Evolutionary conservation across 257 asterid species (phyloP).

Genomic region (Gynochthodes officinalis): DNA sequence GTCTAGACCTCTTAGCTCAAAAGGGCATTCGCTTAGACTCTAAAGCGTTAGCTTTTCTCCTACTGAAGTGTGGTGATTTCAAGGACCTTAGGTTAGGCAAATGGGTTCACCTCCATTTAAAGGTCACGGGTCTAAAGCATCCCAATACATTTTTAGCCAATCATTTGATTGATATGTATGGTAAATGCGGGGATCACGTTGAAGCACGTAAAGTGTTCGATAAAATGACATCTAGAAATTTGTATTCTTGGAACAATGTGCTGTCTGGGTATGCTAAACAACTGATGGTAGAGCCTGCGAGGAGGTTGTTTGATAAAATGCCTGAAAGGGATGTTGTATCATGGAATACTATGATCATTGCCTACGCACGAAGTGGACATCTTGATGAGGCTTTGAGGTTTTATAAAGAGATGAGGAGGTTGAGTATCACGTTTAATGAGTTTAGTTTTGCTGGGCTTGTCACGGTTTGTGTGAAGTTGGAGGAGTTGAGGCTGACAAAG

Average conservation of each 20-base stretch:
- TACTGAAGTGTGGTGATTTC: conserved; percentile 46
- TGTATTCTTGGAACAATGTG: conserved; percentile 88
- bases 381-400: conserved; percentile 49
- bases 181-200: conserved; percentile 59
- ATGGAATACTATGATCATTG: conserved; percentile 81
- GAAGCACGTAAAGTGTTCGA: conserved; percentile 72
- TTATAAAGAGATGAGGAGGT: conserved; percentile 50
- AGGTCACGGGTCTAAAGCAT: conserved; percentile 51
- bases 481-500: conserved; percentile 46
- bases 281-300: conserved; percentile 61
- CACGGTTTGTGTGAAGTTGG: conserved; percentile 58
- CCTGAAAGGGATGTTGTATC: conserved; percentile 64
- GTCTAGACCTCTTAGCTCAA: conserved; percentile 42
- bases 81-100: conserved; percentile 46
- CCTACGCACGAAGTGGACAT: conserved; percentile 47
- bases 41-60: conserved; percentile 41
- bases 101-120: conserved; percentile 55
- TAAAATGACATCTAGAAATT: conserved; percentile 52
- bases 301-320: conserved; percentile 61
- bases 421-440: conserved; percentile 49
- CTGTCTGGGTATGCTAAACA: conserved; percentile 63
- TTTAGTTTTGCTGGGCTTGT: conserved; percentile 64
- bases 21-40: conserved; percentile 53
- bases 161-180: conserved; percentile 63
- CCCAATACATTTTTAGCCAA: conserved; percentile 55